phyloP scores from a whole-genome alignment of 2,329 filamentous ascomycete species.

The Hypoxylon sp. region DNA sequence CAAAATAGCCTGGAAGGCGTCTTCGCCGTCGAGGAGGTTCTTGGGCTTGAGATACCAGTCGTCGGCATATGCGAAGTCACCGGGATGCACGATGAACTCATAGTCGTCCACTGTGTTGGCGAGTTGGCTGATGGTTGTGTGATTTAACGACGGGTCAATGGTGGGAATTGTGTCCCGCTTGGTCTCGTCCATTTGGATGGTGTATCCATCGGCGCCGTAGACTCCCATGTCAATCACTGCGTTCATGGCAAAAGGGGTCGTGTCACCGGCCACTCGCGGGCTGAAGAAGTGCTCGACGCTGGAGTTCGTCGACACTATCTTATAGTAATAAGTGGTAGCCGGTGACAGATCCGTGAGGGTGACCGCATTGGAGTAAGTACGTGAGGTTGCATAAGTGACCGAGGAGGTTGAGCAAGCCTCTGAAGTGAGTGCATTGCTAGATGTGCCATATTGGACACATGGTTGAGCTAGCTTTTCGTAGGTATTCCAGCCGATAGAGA shows the following conservation, averaged over 20 bases:
- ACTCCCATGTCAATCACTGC: slow-evolving; percentile 70
- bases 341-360: slow-evolving; percentile 62
- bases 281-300: slow-evolving; percentile 68
- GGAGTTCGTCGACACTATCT: slow-evolving; percentile 70
- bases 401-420: slow-evolving; percentile 63
- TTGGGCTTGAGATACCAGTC: slow-evolving; percentile 66
- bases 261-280: slow-evolving; percentile 67
- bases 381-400: slow-evolving; percentile 67
- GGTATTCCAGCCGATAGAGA: slow-evolving; percentile 71
- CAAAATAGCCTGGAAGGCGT: slow-evolving; percentile 70
- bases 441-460: slow-evolving; percentile 68
- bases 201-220: slow-evolving; percentile 68
- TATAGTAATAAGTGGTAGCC: slow-evolving; percentile 72
- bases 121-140: slow-evolving; percentile 70
- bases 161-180: slow-evolving; percentile 65
- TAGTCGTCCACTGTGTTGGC: slow-evolving; percentile 67
- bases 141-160: slow-evolving; percentile 67
- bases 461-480: slow-evolving; percentile 61
- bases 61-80: slow-evolving; percentile 72
- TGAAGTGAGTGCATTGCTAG: slow-evolving; percentile 56
- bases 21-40: slow-evolving; percentile 63
- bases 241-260: slow-evolving; percentile 66
- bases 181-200: slow-evolving; percentile 59
- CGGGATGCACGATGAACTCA: slow-evolving; percentile 68
- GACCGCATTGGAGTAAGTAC: slow-evolving; percentile 67